Evolutionary conservation across 2,329 filamentous ascomycete genomes (phyloP).

Genomic region (Paecilomyces formosus): DNA sequence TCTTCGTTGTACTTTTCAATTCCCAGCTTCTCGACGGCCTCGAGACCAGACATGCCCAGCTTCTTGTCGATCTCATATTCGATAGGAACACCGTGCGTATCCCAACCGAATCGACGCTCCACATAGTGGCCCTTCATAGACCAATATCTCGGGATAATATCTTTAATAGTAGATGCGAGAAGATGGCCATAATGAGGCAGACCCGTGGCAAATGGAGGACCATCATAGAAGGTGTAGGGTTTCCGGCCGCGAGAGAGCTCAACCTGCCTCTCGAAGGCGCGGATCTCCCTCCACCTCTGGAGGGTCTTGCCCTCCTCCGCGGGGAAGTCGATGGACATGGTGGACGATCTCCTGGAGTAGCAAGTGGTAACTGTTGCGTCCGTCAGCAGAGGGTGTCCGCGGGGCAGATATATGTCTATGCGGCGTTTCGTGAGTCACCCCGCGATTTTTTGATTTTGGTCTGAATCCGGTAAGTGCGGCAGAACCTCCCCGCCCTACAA

Average conservation of each 20-base stretch:
- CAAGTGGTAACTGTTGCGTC: slow-evolving; percentile 4
- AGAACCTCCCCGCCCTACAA: background rate
- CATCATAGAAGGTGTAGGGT: slow-evolving; percentile 93
- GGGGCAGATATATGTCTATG: slow-evolving; percentile 8
- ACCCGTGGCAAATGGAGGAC: slow-evolving; percentile 69
- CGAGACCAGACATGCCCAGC: slow-evolving; percentile 77
- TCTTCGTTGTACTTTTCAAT: slow-evolving; percentile 86
- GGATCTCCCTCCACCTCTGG: slow-evolving; percentile 80
- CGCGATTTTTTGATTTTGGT: slow-evolving; percentile 4
- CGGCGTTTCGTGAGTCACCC: slow-evolving; percentile 4
- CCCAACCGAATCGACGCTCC: slow-evolving; percentile 89
- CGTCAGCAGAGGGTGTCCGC: slow-evolving; percentile 13
- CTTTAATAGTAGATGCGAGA: slow-evolving; percentile 89
- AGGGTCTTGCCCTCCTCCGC: slow-evolving; percentile 83
- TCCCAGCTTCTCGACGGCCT: slow-evolving; percentile 78
- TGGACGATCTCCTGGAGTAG: slow-evolving; percentile 15
- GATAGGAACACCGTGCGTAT: slow-evolving; percentile 88
- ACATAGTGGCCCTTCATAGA: slow-evolving; percentile 95
- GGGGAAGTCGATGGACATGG: slow-evolving; percentile 86
- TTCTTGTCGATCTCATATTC: slow-evolving; percentile 98
- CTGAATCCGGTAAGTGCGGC: slow-evolving; percentile 1
- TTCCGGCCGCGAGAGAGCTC: slow-evolving; percentile 76
- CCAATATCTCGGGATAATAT: slow-evolving; percentile 95
- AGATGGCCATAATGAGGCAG: slow-evolving; percentile 68
- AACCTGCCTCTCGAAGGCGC: slow-evolving; percentile 82